Base-by-base conservation (phyloP, 2,329 filamentous ascomycete species). In the Curvularia sp. region DNA sequence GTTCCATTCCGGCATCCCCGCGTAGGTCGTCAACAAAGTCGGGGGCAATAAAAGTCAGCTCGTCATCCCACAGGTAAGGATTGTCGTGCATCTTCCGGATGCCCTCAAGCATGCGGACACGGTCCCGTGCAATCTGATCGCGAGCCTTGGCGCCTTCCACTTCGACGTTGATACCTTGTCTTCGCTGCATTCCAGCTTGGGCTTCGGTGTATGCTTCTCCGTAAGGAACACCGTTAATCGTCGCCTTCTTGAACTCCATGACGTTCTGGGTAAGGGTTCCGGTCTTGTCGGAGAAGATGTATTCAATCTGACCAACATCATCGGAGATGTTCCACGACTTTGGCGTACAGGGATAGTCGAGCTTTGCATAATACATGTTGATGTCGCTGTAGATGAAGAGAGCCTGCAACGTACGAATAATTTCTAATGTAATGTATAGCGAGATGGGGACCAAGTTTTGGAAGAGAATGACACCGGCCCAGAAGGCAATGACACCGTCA, bases 261-360 rank as follows among this genome's bases (percentile, higher is more conserved):
- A 96, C 90, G 74, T 96, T 96, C 71, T 96, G 92, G 0, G 92
- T 96, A 64, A 96, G 80, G 2, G 92, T 96, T 57, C 92, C 92
- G 0, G 92, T 96, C 79, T 96, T 96, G 82, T 96, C 92, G 0
- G 92, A 97, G 78, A 99, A 99, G 66, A 99, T 97, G 81, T 98
- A 99, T 78, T 98, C 95, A 62, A 99, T 97, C 79, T 99, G 95
- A 12, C 95, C 95, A 46, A 99, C 84, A 70, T 99, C 96, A 73
- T 99, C 95, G 0, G 94, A 98, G 49, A 99, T 98, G 74, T 98
- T 99, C 95, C 95, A 99, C 0, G 93, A 93, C 74, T 98, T 98
- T 5, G 96, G 95, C 10, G 96, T 92, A 74, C 96, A 99, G 1
- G 94, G 93, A 73, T 97, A 93, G 71, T 97, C 93, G 65, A 97